These are phyloP conservation scores for Haplographium delicatum DNA, from an alignment of 495 filamentous ascomycete genomes.

Conservation along the genomic window DNA sequence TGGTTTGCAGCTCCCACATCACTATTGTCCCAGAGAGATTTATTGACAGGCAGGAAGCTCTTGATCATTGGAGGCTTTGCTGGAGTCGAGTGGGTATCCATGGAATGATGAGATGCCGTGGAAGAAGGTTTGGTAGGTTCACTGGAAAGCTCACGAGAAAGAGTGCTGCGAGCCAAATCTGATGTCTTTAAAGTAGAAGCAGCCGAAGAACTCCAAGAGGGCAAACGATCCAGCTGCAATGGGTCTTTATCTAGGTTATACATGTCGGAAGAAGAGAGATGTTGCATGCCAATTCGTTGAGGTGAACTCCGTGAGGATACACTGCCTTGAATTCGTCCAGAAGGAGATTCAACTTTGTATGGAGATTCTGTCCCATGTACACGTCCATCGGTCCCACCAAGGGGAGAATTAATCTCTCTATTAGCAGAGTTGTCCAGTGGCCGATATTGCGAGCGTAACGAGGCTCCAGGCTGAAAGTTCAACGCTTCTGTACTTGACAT, in stretches of 20 bases:
- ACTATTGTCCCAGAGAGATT: too few species aligned
- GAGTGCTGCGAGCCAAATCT: too few species aligned
- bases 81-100: background rate
- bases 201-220: too few species aligned
- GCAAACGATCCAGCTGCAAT: slow-evolving; percentile 4
- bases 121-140: background rate
- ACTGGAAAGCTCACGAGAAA: background rate
- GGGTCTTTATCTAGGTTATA: background rate
- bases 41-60: slow-evolving; percentile 19
- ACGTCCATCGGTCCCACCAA: background rate
- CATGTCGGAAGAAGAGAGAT: background rate
- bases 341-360: slow-evolving; percentile 17
- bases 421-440: background rate
- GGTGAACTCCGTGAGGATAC: slow-evolving; percentile 1
- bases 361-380: slow-evolving; percentile 17
- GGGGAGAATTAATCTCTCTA: background rate
- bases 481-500: too few species aligned
- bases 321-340: background rate
- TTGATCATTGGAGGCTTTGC: slow-evolving; percentile 4
- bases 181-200: too few species aligned
- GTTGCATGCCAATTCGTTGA: background rate
- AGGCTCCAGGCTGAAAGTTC: background rate
- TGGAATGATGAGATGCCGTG: too few species aligned
- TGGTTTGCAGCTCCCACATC: too few species aligned
- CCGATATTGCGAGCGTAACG: background rate